phyloP scores from a whole-genome alignment of 73 alveolate species.

The Effrenium voratum region DNA sequence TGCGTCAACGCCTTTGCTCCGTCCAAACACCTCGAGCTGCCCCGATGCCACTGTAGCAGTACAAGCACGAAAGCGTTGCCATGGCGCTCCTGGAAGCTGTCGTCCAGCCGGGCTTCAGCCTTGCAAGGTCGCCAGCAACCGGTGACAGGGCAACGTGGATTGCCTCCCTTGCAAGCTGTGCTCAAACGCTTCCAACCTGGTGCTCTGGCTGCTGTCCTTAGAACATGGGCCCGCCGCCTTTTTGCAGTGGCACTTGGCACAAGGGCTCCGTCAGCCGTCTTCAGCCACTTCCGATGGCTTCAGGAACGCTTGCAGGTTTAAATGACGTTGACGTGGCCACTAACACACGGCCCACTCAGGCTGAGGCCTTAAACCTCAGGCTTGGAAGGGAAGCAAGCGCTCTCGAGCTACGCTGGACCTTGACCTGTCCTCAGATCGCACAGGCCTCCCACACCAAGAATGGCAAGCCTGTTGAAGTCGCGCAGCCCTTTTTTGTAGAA shows the following conservation, averaged over 20 bases:
- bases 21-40: not conserved
- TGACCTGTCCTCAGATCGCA: not conserved
- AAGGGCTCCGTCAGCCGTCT: not conserved
- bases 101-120: constrained; percentile 12
- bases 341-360: constrained; percentile 22
- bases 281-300: constrained; percentile 9
- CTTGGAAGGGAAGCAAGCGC: not conserved
- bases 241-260: constrained; percentile 25
- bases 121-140: too few species aligned
- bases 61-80: not conserved
- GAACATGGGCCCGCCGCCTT: constrained; percentile 36
- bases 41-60: too few species aligned
- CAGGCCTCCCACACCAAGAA: constrained; percentile 11
- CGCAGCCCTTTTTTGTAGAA: not conserved
- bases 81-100: constrained; percentile 38
- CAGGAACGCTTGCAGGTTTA: not conserved
- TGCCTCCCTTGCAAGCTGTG: not conserved
- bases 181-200: constrained; percentile 28
- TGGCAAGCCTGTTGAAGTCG: constrained; percentile 29
- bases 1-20: not conserved
- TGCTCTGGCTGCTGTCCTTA: constrained; percentile 33
- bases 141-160: not conserved
- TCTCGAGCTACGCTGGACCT: not conserved
- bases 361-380: not conserved
- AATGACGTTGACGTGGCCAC: not conserved